phyloP scores from a whole-genome alignment of 2,329 filamentous ascomycete species.

The Botrytis fabae region DNA sequence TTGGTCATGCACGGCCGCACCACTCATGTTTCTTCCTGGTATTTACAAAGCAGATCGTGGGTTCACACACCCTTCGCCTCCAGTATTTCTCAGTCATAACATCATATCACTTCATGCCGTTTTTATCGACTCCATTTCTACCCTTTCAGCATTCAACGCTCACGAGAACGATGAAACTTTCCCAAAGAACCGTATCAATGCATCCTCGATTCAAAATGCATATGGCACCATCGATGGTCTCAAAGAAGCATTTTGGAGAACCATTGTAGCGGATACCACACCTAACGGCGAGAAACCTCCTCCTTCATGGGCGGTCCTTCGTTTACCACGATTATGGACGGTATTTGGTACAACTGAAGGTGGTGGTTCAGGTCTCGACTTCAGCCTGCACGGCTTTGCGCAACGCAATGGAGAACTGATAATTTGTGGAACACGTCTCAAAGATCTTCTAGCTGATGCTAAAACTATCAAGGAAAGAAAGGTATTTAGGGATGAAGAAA shows the following conservation, averaged over 20 bases:
- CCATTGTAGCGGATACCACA: slow-evolving; percentile 12
- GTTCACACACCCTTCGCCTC: background rate
- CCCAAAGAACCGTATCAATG: background rate
- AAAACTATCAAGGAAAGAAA: slow-evolving; percentile 17
- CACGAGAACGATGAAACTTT: background rate
- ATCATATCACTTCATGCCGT: background rate
- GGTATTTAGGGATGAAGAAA: background rate
- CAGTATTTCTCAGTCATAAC: background rate
- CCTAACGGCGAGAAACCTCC: slow-evolving; percentile 8
- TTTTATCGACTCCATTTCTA: slow-evolving; percentile 10
- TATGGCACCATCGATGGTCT: slow-evolving; percentile 4
- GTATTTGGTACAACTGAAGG: slow-evolving; percentile 6
- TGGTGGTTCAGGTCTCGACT: slow-evolving; percentile 5
- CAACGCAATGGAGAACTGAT: slow-evolving; percentile 6
- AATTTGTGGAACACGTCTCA: slow-evolving; percentile 4
- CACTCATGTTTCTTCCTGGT: slow-evolving; percentile 7
- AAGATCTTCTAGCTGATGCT: slow-evolving; percentile 6
- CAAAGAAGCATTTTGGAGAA: slow-evolving; percentile 21
- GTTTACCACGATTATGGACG: slow-evolving; percentile 2
- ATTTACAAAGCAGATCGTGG: slow-evolving; percentile 7
- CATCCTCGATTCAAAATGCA: background rate
- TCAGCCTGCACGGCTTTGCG: slow-evolving; percentile 6
- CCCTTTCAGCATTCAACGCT: slow-evolving; percentile 13
- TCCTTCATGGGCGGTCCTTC: slow-evolving; percentile 17
- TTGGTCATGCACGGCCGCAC: slow-evolving; percentile 15